Base-by-base conservation (phyloP, 225 moss, liverwort and hornwort genomes). In the Pseudoscleropodium purum region DNA sequence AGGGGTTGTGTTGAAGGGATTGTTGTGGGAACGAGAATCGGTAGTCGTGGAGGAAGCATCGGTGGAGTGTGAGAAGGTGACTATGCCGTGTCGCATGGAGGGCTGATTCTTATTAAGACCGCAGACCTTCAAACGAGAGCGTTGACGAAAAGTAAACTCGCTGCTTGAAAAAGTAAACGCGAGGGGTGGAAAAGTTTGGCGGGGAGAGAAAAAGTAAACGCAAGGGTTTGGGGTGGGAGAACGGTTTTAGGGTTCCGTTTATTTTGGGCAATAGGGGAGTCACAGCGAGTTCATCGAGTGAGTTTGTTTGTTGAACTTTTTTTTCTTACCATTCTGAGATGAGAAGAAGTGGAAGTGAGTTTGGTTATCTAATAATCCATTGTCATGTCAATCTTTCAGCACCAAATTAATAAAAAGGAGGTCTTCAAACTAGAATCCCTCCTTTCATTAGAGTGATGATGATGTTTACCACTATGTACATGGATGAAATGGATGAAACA, bases 401-500 rank as follows among this genome's bases (percentile, higher is more conserved):
- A 49, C 1, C 0, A 1, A 52, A 1, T 8, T 23, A 34, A 7
- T 2, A 76, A 0, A 51, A 34, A 3, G 1, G 0, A 51, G 23
- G 23, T 52, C 1, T 0, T 21, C 8, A 33, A 78, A 24, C 6
- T 9, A 2, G 14, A 3, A 33, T 13, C 2, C 2, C 0, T 2
- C 2, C 0, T 75, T 24, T 54, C 24, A 2, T 8, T 34, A 24
- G 5, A 36, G 4, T 26, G 1, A 79, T 79, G 25, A 37, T 37
- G 10, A 4, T 79, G 7, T n/a, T n/a, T 5, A 27, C 11, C 59
- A 11, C 0, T 9, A 0, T 26, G 0, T 79, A 11, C 0, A 11
- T 7, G 0, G 10, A 17, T n/a, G 18, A 59, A 79, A 11, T 7
- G 0, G 10, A 17, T n/a, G 18, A 59, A 79, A 39, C 4, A 79